These are phyloP conservation scores for Coniferiporia sulphurascens DNA, from an alignment of 1,284 basidiomycete genomes.

Conservation along the genomic window DNA sequence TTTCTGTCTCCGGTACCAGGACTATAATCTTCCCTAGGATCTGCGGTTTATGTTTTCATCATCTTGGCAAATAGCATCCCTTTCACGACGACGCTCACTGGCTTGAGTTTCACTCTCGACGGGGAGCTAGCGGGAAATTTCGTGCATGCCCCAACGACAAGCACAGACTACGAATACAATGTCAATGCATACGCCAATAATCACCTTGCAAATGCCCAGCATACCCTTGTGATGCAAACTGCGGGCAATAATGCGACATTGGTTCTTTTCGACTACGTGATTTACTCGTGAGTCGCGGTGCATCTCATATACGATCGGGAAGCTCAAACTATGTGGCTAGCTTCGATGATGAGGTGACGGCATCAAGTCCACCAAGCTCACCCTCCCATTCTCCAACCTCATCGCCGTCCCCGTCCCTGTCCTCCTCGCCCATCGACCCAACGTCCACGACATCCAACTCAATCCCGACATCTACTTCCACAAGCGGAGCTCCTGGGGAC, in stretches of 20 bases:
- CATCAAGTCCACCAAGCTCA: background rate
- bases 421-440: background rate
- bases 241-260: background rate
- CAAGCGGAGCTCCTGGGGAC: background rate
- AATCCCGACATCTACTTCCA: background rate
- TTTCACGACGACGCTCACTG: slow-evolving; percentile 1
- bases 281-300: background rate
- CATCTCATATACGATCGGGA: background rate
- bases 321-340: background rate
- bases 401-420: background rate
- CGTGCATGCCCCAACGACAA: background rate
- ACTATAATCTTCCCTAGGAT: slow-evolving; percentile 1
- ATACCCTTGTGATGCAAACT: slow-evolving; percentile 5
- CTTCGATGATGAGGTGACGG: background rate
- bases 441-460: background rate
- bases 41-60: slow-evolving; percentile 13
- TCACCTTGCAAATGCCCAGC: background rate
- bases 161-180: slow-evolving; percentile 9
- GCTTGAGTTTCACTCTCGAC: slow-evolving; percentile 11
- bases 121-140: slow-evolving; percentile 1
- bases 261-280: slow-evolving; percentile 15
- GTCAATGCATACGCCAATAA: slow-evolving; percentile 5
- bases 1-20: background rate
- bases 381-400: background rate
- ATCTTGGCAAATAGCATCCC: slow-evolving; percentile 7